These are phyloP conservation scores for Zygotorulaspora mrakii DNA, from an alignment of 1,139 yeast genomes.

Conservation along the genomic window DNA sequence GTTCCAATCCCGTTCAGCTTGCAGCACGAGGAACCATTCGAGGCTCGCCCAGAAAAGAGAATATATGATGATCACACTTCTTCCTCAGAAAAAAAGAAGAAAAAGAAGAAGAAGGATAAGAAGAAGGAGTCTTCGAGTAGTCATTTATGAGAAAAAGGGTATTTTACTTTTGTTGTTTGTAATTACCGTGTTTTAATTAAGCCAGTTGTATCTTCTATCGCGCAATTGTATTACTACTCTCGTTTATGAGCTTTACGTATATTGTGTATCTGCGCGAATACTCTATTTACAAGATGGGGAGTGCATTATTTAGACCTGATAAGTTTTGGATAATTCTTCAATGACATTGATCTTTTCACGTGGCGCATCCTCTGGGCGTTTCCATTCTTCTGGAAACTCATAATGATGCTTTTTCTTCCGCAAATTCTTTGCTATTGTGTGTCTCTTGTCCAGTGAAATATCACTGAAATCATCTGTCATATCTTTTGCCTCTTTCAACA, in stretches of 20 bases:
- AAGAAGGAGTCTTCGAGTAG: conserved; percentile 35
- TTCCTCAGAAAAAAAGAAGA: conserved; percentile 39
- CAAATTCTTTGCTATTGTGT: conserved; percentile 46
- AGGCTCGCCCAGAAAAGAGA: conserved; percentile 28
- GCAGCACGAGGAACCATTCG: conserved; percentile 22
- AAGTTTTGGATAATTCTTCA: conserved; percentile 13
- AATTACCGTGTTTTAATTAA: no score
- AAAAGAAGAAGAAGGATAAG: conserved; percentile 44
- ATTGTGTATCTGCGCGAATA: background rate
- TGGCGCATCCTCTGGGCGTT: conserved; percentile 69
- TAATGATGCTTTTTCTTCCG: conserved; percentile 43
- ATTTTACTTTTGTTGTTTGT: no score
- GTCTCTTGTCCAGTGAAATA: conserved; percentile 79
- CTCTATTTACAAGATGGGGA: conserved; percentile 9
- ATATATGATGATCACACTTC: conserved; percentile 35
- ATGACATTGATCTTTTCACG: conserved; percentile 32
- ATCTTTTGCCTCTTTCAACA: conserved; percentile 65
- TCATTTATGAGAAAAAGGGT: conserved; percentile 2
- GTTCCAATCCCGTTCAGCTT: conserved; percentile 39
- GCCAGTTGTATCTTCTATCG: conserved; percentile 1
- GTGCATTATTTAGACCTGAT: conserved; percentile 4
- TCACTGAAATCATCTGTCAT: conserved; percentile 61
- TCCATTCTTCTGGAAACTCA: conserved; percentile 81
- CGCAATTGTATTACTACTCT: conserved; percentile 2
- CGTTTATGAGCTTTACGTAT: conserved; percentile 1